Base-by-base conservation (phyloP, 495 filamentous ascomycete genomes). In the Neurospora sp. region DNA sequence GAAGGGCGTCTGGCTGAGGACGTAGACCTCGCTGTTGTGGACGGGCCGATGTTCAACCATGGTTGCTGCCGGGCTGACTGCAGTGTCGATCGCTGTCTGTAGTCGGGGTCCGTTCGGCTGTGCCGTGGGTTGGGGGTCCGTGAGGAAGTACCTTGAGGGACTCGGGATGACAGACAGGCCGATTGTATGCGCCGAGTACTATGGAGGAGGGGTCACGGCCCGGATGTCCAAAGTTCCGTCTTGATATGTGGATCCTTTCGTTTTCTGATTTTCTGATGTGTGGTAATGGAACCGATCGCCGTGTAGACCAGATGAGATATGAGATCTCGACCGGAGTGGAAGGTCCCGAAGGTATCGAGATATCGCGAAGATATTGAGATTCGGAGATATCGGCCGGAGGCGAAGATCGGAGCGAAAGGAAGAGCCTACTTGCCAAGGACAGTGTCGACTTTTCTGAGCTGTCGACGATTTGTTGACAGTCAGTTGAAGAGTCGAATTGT, bases 11-110 rank as follows among this genome's bases (percentile, higher is more conserved):
- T 79, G 81, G 77, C 79, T 77, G 71, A 86, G 79, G 74, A 87
- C 78, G 75, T 85, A 87, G 70, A 87, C 86, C 76, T 86, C 86
- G 81, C 86, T 87, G 75, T 85, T 87, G 74, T 87, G 85, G 16
- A 87, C 81, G 9, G 84, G 85, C 61, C 81, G 81, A 39, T 82
- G 78, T 68, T 83, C 81, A 72, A 82, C 82, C 83, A 85, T 85
- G 31, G 71, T 74, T 73, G 22, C 47, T 4, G 31, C 14, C 45
- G 8, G 45, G 20, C 3, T 8, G 18, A 35, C 35, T 35, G 35
- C 35, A 35, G 7, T 59, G 53, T 61, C 53, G 53, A 22, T 61
- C 12, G 47, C 47, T 59, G 53, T 61, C 53, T 61, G 22, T 59
- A 10, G 8, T 47, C 22, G n/a, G 44, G n/a, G 44, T 47, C 44